Conservation (phyloP, 2,329 filamentous ascomycete genomes). For the Penicillium polonicum region DNA sequence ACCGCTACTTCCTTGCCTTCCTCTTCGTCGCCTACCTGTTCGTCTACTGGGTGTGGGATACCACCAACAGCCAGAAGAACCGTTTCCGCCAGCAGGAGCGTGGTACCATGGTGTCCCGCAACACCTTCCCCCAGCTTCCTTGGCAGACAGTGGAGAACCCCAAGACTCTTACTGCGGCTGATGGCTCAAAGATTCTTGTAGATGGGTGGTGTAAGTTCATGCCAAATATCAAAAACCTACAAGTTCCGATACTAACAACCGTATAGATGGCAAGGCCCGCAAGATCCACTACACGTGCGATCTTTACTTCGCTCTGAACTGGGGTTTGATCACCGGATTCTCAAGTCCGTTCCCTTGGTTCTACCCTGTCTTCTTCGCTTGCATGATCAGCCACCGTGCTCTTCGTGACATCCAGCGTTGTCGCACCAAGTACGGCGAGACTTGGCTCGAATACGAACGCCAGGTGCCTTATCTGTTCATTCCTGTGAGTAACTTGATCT, state of each 20-base stretch:
- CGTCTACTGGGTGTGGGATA: constrained; percentile 91
- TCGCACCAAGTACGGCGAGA: constrained; percentile 74
- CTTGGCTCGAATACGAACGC: constrained; percentile 78
- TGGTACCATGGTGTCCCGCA: constrained; percentile 66
- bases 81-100: constrained; percentile 79
- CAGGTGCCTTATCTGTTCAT: constrained; percentile 82
- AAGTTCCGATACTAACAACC: constrained; percentile 19
- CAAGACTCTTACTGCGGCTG: constrained; percentile 68
- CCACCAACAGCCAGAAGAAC: constrained; percentile 91
- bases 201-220: constrained; percentile 74
- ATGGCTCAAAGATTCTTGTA: constrained; percentile 73
- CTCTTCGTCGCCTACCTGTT: constrained; percentile 73
- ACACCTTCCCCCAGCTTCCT: constrained; percentile 85
- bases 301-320: constrained; percentile 71
- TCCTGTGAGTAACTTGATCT: constrained; percentile 52
- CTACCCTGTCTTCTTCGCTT: constrained; percentile 76
- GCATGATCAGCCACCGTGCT: constrained; percentile 78
- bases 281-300: constrained; percentile 83
- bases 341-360: constrained; percentile 84
- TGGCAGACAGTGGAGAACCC: constrained; percentile 83
- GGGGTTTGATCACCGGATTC: constrained; percentile 81
- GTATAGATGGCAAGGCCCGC: constrained; percentile 64
- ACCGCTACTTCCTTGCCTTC: constrained; percentile 62
- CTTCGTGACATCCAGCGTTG: constrained; percentile 73
- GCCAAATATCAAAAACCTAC: neutral